These are phyloP conservation scores for Malus domestica DNA, from an alignment of 306 rosid genomes.

Conservation along the genomic window ASM211411v1 NC_041805.1:7898001-7898500, in stretches of 20 bases:
- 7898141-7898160: neutral
- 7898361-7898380: conserved; percentile 64
- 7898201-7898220: neutral
- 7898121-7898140: too few species aligned
- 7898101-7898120: neutral
- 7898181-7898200: neutral
- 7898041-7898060: neutral
- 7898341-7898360: conserved; percentile 93
- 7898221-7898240: neutral
- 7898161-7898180: neutral
- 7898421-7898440: neutral
- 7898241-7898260: neutral
- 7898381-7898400: neutral
- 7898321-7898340: conserved; percentile 92
- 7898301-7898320: conserved; percentile 81
- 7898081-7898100: neutral
- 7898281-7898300: conserved; percentile 69
- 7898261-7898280: conserved; percentile 82
- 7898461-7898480: neutral
- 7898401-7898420: neutral
- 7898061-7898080: neutral
- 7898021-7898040: too few species aligned
- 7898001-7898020: too few species aligned
- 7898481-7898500: neutral
- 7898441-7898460: neutral